Base-by-base conservation (phyloP, 192 early-diverging fungal species). In the Allomyces javanicus region DNA sequence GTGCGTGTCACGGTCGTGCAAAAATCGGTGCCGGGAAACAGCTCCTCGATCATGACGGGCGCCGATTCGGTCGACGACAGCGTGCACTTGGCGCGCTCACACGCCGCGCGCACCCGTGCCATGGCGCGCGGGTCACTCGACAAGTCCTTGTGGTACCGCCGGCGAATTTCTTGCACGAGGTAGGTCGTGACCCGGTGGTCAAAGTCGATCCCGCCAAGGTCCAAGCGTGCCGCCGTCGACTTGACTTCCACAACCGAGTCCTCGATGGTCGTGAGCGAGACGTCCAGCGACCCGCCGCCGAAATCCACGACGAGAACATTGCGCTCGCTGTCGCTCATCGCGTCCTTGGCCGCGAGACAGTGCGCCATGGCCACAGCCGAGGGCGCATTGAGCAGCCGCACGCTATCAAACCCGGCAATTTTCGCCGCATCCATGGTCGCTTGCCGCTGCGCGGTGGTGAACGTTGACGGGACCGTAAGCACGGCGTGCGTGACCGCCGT, bases 351-450 rank as follows among this genome's bases (percentile, higher is more conserved):
- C 33, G 95, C 93, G 67, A 96, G 83, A 83, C 93, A 93, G 75
- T 96, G 96, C 71, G 96, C 96, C 74, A 98, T 96, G 72, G 96
- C 95, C 26, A 94, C 96, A 61, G 96, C 93, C 62, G 96, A 95
- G 69, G 96, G 93, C 82, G 96, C 96, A 85, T 96, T 96, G 83
- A 96, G 95, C 82, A 98, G 95, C 81, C 96, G 93, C 72, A 93
- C 89, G 64, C 95, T 90, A 82, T 96, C 94, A 65, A 98, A 81
- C 66, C 93, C 94, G 64, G 93, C 77, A 74, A 98, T 96, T 69
- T 86, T 80, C 81, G 92, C 96, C 69, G 96, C 89, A 76, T 98
- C 93, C 87, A 94, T 96, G 84, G 96, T 95, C 72, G 95, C 95
- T 81, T 97, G 95, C 81, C 95, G 95, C 81, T 97, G 95, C 61